Percentiles rank a stretch among this genome's conserved stretches.
phyloP scores from a whole-genome alignment of 441 rosid genomes.

The Populus tomentosa region DNA sequence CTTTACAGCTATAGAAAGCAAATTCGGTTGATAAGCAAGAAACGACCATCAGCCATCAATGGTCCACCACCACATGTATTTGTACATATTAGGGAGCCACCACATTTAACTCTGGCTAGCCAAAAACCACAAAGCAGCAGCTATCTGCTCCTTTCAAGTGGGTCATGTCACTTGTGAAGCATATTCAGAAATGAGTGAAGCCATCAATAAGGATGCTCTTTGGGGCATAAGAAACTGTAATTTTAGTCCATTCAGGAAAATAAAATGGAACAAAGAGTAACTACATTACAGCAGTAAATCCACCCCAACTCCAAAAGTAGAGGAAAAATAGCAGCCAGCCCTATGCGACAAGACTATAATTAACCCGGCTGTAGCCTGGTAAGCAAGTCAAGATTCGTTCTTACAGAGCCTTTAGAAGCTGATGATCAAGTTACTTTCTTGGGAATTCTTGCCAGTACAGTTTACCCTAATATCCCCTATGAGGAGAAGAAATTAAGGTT shows the following conservation, averaged over 20 bases:
- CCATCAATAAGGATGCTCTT: background rate
- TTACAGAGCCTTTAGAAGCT: background rate
- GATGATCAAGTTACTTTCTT: no score
- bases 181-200: background rate
- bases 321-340: background rate
- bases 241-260: background rate
- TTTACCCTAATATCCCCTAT: no score
- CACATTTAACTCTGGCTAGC: background rate
- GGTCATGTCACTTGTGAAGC: background rate
- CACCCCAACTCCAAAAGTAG: background rate
- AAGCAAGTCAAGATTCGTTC: background rate
- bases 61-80: conserved; percentile 20
- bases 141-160: conserved; percentile 5
- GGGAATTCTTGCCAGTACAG: no score
- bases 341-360: background rate
- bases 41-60: conserved; percentile 14
- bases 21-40: conserved; percentile 1
- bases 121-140: background rate
- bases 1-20: conserved; percentile 39
- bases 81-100: background rate
- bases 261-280: background rate
- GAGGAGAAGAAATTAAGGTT: no score
- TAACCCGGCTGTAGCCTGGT: background rate
- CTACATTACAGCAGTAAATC: background rate
- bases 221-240: background rate